Evolutionary conservation across 75 land plant species (phyloP).

Genomic region (Chamaecyparis obtusa): DNA sequence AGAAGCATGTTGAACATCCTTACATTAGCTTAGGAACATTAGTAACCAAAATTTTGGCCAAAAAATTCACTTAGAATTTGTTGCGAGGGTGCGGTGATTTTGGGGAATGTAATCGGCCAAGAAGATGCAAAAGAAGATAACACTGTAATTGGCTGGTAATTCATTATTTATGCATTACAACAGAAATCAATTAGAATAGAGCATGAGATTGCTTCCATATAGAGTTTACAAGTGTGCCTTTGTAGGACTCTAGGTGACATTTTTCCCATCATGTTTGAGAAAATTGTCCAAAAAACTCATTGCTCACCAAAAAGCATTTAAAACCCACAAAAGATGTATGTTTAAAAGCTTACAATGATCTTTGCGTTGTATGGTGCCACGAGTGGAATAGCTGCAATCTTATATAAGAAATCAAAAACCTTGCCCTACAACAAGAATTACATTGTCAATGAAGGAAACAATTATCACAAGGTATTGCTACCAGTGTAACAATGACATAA

Average conservation of each 20-base stretch:
- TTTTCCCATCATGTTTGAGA: background rate
- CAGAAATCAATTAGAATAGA: background rate
- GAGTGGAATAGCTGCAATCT: slow-evolving; percentile 66
- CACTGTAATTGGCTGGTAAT: background rate
- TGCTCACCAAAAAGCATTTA: background rate
- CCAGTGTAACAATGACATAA: background rate
- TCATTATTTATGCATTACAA: background rate
- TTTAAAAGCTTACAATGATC: slow-evolving; percentile 59
- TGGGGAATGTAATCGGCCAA: background rate
- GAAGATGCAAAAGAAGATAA: background rate
- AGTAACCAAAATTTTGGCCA: background rate
- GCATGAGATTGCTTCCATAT: background rate
- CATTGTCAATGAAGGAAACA: background rate
- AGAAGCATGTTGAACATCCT: background rate
- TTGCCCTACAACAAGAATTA: slow-evolving; percentile 49
- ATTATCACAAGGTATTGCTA: background rate
- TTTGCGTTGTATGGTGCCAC: slow-evolving; percentile 52
- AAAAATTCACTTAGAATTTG: background rate
- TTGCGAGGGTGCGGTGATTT: background rate
- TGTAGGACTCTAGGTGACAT: background rate
- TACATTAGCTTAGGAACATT: background rate
- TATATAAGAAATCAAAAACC: slow-evolving; percentile 75
- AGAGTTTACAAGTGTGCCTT: background rate
- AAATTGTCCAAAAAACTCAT: background rate
- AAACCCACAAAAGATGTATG: background rate